Percentiles rank a stretch among this genome's conserved stretches.
phyloP scores from a whole-genome alignment of 2,329 filamentous ascomycete species.

The Monosporascus ibericus region DNA sequence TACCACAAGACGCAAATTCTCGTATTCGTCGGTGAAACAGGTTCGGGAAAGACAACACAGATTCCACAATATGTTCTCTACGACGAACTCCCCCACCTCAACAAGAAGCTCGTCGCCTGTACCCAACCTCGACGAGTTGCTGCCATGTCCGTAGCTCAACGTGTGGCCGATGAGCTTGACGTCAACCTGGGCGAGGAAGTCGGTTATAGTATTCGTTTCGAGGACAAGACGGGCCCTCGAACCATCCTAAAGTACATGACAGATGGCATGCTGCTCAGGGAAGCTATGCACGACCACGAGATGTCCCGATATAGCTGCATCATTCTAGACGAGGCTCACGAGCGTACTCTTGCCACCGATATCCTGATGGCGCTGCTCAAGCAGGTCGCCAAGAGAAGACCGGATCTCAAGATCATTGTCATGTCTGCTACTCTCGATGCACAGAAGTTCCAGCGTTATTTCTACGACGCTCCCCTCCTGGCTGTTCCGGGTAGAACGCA shows the following conservation, averaged over 20 bases:
- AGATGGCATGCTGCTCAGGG: conserved; percentile 93
- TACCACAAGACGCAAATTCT: conserved; percentile 94
- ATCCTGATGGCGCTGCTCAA: conserved; percentile 96
- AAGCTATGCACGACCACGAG: conserved; percentile 93
- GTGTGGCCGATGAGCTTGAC: conserved; percentile 96
- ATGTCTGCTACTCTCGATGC: conserved; percentile 98
- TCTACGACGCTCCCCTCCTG: conserved; percentile 86
- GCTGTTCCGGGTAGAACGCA: conserved; percentile 93
- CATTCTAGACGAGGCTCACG: conserved; percentile 97
- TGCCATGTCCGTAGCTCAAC: conserved; percentile 96
- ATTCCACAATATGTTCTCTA: conserved; percentile 97
- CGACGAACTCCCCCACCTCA: conserved; percentile 85
- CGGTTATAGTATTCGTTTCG: conserved; percentile 98
- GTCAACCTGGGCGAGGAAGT: conserved; percentile 90
- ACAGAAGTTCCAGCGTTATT: conserved; percentile 96
- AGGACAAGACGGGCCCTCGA: conserved; percentile 82
- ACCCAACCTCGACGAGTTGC: conserved; percentile 97
- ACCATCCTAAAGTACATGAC: conserved; percentile 99
- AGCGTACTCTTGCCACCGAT: conserved; percentile 93
- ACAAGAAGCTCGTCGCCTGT: conserved; percentile 88
- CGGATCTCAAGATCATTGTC: conserved; percentile 96
- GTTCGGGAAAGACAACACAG: conserved; percentile 98
- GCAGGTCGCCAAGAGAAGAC: conserved; percentile 72
- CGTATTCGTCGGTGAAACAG: conserved; percentile 97
- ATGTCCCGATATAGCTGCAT: conserved; percentile 93